These are phyloP conservation scores for Globisporangium carolinianum DNA, from an alignment of 352 stramenopile genomes.

Conservation along the genomic window DNA sequence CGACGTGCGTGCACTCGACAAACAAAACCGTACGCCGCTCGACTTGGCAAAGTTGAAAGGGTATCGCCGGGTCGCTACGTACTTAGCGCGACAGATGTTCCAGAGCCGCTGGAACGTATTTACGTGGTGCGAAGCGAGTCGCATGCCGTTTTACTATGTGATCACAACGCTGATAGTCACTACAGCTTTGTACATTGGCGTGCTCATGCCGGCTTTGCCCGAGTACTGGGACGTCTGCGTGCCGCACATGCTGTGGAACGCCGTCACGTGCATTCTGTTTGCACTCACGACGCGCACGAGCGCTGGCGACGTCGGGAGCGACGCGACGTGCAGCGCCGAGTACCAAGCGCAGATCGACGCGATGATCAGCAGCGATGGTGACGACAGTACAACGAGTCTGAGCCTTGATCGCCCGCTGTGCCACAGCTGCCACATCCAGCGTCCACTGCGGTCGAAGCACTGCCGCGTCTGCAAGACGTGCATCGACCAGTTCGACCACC, in stretches of 20 bases:
- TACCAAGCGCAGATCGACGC: conserved; percentile 59
- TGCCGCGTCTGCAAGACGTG: conserved; percentile 91
- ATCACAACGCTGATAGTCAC: conserved; percentile 39
- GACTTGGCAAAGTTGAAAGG: conserved; percentile 57
- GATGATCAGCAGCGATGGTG: conserved; percentile 17
- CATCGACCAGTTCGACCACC: conserved; percentile 97
- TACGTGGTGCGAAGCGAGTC: conserved; percentile 50
- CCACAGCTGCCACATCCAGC: conserved; percentile 77
- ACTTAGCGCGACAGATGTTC: conserved; percentile 37
- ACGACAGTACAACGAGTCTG: conserved; percentile 26
- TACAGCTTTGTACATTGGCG: conserved; percentile 33
- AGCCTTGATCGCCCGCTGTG: conserved; percentile 67
- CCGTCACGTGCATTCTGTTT: conserved; percentile 60
- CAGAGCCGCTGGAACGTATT: conserved; percentile 55
- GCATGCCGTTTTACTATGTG: conserved; percentile 64
- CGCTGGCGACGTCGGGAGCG: conserved; percentile 36
- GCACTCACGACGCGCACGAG: conserved; percentile 47
- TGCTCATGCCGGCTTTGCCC: conserved; percentile 51
- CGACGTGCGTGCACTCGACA: conserved; percentile 39
- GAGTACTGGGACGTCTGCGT: conserved; percentile 53
- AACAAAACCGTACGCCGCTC: conserved; percentile 45
- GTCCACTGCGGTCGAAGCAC: conserved; percentile 74
- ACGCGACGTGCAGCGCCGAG: conserved; percentile 28
- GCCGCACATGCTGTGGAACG: conserved; percentile 53
- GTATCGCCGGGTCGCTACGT: conserved; percentile 42